phyloP scores from a whole-genome alignment of 2,329 filamentous ascomycete genomes.

The Colletotrichum brevisporum region DNA sequence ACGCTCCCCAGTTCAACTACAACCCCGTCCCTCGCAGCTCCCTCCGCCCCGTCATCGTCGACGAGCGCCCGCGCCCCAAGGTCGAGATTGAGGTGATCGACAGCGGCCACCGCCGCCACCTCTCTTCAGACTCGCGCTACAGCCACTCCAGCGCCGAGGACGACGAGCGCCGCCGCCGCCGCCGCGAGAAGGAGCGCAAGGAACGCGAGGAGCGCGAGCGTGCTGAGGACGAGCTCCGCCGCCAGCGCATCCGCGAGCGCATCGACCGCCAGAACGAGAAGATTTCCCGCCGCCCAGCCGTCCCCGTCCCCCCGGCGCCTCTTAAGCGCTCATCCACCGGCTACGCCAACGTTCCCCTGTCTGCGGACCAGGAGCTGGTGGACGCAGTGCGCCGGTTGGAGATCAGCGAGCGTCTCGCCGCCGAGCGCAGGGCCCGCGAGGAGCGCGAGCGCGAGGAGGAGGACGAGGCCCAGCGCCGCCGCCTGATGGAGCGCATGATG shows the following conservation, averaged over 20 bases:
- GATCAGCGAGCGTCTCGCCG: slow-evolving; percentile 45
- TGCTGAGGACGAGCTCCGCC: slow-evolving; percentile 47
- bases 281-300: slow-evolving; percentile 55
- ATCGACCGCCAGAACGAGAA: slow-evolving; percentile 59
- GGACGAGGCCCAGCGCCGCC: slow-evolving; percentile 55
- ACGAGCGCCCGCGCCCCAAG: slow-evolving; percentile 51
- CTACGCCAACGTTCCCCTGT: slow-evolving; percentile 21
- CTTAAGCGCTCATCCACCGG: slow-evolving; percentile 35
- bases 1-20: slow-evolving; percentile 43
- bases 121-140: slow-evolving; percentile 53
- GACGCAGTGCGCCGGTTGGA: slow-evolving; percentile 51
- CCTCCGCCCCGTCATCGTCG: slow-evolving; percentile 54
- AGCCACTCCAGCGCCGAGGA: slow-evolving; percentile 49
- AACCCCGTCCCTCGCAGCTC: slow-evolving; percentile 39
- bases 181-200: slow-evolving; percentile 41
- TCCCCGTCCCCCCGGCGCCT: slow-evolving; percentile 43
- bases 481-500: slow-evolving; percentile 58
- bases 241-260: slow-evolving; percentile 47
- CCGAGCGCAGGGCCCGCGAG: slow-evolving; percentile 47
- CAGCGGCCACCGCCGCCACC: slow-evolving; percentile 48
- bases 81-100: slow-evolving; percentile 57
- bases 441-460: slow-evolving; percentile 51
- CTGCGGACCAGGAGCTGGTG: slow-evolving; percentile 49
- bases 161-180: slow-evolving; percentile 47
- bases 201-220: slow-evolving; percentile 46